Percentiles rank a stretch among this genome's conserved stretches.
Evolutionary conservation across 2,329 filamentous ascomycete genomes (phyloP).

Genomic region (Herpotrichia juniperi): DNA sequence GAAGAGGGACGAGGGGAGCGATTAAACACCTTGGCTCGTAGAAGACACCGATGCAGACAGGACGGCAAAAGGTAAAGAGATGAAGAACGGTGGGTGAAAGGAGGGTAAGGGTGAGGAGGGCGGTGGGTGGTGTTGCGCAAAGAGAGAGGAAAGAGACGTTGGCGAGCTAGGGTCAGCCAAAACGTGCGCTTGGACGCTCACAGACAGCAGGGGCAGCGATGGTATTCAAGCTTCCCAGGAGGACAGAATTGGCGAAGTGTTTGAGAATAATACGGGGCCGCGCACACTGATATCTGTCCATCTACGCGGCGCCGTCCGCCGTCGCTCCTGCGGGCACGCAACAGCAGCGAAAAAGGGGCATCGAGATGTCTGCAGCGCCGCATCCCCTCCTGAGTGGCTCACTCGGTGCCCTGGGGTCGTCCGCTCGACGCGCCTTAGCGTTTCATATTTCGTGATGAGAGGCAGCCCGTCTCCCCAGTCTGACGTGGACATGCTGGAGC

Average conservation of each 20-base stretch:
- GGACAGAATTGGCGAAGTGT: conserved; percentile 9
- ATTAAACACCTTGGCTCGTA: conserved; percentile 37
- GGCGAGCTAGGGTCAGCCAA: neutral
- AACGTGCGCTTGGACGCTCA: conserved; percentile 4
- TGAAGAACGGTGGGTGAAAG: conserved; percentile 15
- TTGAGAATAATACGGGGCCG: conserved; percentile 22
- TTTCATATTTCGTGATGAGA: conserved; percentile 33
- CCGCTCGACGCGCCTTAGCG: conserved; percentile 30
- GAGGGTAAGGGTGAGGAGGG: conserved; percentile 7
- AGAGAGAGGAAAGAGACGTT: too few relatives aligned
- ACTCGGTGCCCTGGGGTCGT: conserved; percentile 9
- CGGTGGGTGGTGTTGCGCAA: neutral
- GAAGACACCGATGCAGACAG: conserved; percentile 16
- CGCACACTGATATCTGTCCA: neutral
- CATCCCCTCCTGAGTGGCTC: conserved; percentile 27
- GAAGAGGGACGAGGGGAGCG: conserved; percentile 32
- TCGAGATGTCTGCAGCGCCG: conserved; percentile 17
- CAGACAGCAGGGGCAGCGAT: neutral
- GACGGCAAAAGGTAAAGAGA: conserved; percentile 17
- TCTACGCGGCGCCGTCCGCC: neutral
- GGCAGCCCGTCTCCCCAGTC: conserved; percentile 21
- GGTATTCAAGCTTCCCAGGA: neutral
- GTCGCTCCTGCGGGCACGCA: too few relatives aligned
- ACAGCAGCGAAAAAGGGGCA: neutral
- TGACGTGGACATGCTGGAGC: conserved; percentile 35